Conservation (phyloP, 2,329 filamentous ascomycete genomes). For the Ilyonectria sp. region DNA sequence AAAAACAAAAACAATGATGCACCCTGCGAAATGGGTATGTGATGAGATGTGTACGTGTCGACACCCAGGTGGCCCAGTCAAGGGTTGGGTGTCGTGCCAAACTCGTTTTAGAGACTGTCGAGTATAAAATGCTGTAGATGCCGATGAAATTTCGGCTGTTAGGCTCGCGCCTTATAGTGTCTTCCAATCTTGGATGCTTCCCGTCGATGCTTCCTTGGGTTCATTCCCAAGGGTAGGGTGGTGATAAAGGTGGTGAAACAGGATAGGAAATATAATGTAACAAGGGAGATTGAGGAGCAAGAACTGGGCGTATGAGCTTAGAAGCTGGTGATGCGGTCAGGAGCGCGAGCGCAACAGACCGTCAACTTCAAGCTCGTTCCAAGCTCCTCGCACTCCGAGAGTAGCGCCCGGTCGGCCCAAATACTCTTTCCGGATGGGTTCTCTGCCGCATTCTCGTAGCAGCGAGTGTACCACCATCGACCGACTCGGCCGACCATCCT, state of each 20-base stretch:
- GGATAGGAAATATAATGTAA: conserved; percentile 32
- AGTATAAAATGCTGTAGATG: conserved; percentile 23
- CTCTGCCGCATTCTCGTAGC: conserved; percentile 83
- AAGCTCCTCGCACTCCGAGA: conserved; percentile 89
- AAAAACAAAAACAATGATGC: conserved; percentile 30
- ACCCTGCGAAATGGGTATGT: conserved; percentile 9
- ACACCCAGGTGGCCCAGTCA: conserved; percentile 14
- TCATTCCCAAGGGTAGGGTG: conserved; percentile 21
- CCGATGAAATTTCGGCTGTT: conserved; percentile 20
- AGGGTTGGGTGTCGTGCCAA: conserved; percentile 21
- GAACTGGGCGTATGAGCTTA: conserved; percentile 45
- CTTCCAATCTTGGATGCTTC: conserved; percentile 47
- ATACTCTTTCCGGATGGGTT: conserved; percentile 69
- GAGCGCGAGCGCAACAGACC: conserved; percentile 92
- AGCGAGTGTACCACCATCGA: conserved; percentile 95
- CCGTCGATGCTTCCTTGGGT: conserved; percentile 32
- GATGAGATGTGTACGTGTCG: conserved; percentile 1
- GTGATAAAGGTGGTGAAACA: conserved; percentile 34
- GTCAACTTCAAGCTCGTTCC: conserved; percentile 91
- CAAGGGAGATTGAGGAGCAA: conserved; percentile 1
- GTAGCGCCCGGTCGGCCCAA: conserved; percentile 82
- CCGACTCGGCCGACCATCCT: conserved; percentile 94
- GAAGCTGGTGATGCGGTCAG: conserved; percentile 69
- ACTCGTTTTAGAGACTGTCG: conserved; percentile 21
- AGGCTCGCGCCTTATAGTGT: conserved; percentile 47